Base-by-base conservation (phyloP, 31 red algal species). In the Bonnemaisonia californica region DNA sequence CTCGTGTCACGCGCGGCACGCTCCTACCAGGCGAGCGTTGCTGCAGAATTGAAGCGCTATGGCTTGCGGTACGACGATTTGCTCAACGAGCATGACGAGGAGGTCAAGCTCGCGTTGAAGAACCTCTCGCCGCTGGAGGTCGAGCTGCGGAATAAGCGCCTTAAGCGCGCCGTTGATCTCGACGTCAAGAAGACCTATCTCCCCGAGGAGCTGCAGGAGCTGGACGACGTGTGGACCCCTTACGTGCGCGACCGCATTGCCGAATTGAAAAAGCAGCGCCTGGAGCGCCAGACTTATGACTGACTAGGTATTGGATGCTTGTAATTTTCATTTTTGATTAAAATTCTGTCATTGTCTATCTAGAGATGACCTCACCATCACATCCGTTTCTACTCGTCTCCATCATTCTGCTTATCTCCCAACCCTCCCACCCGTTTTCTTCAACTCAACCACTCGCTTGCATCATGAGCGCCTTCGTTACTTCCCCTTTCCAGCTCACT, bases 191-290 rank as follows among this genome's bases (percentile, higher is more conserved):
- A 95, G 45, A 98, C 96, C 16, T 83, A 95, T 41, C 76, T 98
- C 21, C 70, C 95, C 2, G 82, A 89, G 21, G 59, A 93, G 5
- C 78, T 95, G 38, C 82, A 86, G 67, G 69, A 70, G 36, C 68
- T 93, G 66, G 85, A 93, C 42, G 96, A 98, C 74, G 80, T 98
- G 3, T 98, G 96, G 96, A 95, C 93, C 38, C 92, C 96, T 33
- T 98, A 98, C 68, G 57, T 98, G 40, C 73, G 81, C 21, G 64
- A 68, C 41, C 92, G 96, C n/a, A 41, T 98, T 62, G 82, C 65
- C 45, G 66, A 66, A 37, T 78, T 98, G 35, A 88, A 92, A 64
- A 56, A 71, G 45, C 71, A 87, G 61, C 73, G 71, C 54, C 60
- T 89, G 24, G 88, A 96, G 80, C 68, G 82, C 40, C 88, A 85